phyloP scores from a whole-genome alignment of 2,329 filamentous ascomycete species.

The Escovopsis weberi region DNA sequence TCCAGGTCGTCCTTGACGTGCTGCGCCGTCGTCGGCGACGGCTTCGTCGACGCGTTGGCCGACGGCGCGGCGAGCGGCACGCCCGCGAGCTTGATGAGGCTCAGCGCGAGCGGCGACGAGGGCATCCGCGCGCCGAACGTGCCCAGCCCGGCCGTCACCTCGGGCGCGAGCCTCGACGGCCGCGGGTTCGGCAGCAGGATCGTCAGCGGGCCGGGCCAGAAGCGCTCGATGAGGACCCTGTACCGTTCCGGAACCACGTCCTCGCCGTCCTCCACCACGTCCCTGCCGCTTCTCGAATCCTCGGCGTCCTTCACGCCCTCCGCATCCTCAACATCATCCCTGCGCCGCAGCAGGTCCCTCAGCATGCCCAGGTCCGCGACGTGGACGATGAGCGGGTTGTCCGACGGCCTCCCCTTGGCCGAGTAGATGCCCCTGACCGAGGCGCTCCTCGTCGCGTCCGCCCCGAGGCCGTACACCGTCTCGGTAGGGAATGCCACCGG shows the following conservation, averaged over 20 bases:
- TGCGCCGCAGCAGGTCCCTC: conserved; percentile 37
- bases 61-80: conserved; percentile 80
- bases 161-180: conserved; percentile 61
- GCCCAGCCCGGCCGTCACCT: conserved; percentile 72
- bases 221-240: conserved; percentile 57
- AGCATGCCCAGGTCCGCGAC: conserved; percentile 70
- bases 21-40: conserved; percentile 77
- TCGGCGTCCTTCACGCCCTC: conserved; percentile 21
- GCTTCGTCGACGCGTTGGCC: conserved; percentile 86
- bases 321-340: conserved; percentile 17
- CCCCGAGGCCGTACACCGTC: conserved; percentile 94
- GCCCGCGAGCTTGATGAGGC: conserved; percentile 67
- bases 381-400: conserved; percentile 94
- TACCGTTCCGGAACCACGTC: conserved; percentile 60
- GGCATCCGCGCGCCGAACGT: conserved; percentile 92
- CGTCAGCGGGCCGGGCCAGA: conserved; percentile 92
- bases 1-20: conserved; percentile 79
- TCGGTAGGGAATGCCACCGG: conserved; percentile 96
- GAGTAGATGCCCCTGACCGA: conserved; percentile 86
- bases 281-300: conserved; percentile 54
- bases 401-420: conserved; percentile 78
- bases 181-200: conserved; percentile 68
- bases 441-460: conserved; percentile 73
- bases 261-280: conserved; percentile 4
- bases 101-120: conserved; percentile 65